Evolutionary conservation across 2,329 filamentous ascomycete species (phyloP), one percentile per base, ranked within the genome.

Genomic region (Nemania serpens): DNA sequence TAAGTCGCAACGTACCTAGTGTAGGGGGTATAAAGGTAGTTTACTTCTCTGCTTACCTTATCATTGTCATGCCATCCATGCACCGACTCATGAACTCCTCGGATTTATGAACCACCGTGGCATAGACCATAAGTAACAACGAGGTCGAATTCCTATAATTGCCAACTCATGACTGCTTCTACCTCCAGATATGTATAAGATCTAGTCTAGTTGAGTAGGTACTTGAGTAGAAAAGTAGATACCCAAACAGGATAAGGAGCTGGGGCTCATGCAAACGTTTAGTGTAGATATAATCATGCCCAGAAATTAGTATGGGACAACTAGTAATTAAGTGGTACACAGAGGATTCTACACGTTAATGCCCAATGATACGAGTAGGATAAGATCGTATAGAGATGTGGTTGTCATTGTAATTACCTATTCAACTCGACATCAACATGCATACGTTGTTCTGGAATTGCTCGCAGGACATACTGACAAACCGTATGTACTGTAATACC

Each of bases 391-490:
- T 53, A 41, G 47, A 13, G 17, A 43, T 48, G 12, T 34, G 45
- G 15, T 37, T 55, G 25, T n/a, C n/a, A 57, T 51, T 43, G 50
- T 47, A 51, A 46, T 13, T 43, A 52, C n/a, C n/a, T n/a, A n/a
- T n/a, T 29, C 41, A 17, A 45, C 34, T 49, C 49, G 22, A 34
- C 25, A 13, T 34, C 22, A 17, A 20, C 25, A 4, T 29, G 25
- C 25, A 29, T 29, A 29, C 25, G 34, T 45, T 36, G 39, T 29
- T 59, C 20, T 49, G 18, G 49, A 39, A 43, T 37, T 37, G 50
- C 55, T 49, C 45, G 33, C 43, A 54, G 54, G 54, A 54, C 43
- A 29, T 42, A 58, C 43, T 17, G 43, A 22, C 48, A 50, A 58
- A 54, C 59, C 49, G 41, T 15, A 41, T 22, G 25, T 29, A 29